phyloP scores from a whole-genome alignment of 495 filamentous ascomycete genomes.

The Penicillium fimorum region DNA sequence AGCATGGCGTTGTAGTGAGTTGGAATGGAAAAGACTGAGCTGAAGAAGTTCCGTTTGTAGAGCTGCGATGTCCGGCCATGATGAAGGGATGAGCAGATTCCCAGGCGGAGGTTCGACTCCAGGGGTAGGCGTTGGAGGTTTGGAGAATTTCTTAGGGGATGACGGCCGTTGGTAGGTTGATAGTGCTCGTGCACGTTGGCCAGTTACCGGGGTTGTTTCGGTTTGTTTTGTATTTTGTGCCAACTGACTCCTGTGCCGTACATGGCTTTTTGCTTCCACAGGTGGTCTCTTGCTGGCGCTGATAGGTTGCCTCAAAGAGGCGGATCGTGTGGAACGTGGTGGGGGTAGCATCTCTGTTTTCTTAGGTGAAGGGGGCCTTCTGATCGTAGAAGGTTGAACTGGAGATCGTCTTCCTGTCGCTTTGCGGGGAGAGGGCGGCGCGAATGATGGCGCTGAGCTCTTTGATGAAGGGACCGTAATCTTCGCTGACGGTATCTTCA shows the following conservation, averaged over 20 bases:
- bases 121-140: slow-evolving; percentile 50
- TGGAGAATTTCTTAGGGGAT: slow-evolving; percentile 62
- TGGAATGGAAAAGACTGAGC: slow-evolving; percentile 64
- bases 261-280: slow-evolving; percentile 27
- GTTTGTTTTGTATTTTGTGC: slow-evolving; percentile 19
- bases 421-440: slow-evolving; percentile 36
- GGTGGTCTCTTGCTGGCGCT: slow-evolving; percentile 15
- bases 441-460: slow-evolving; percentile 18
- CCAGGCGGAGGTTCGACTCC: slow-evolving; percentile 12
- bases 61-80: slow-evolving; percentile 57
- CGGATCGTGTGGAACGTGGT: slow-evolving; percentile 35
- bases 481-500: slow-evolving; percentile 22
- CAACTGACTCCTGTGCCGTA: slow-evolving; percentile 42
- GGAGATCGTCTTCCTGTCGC: slow-evolving; percentile 15
- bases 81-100: slow-evolving; percentile 32
- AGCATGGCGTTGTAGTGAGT: slow-evolving; percentile 29
- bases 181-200: slow-evolving; percentile 51
- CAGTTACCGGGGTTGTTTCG: slow-evolving; percentile 15
- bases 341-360: slow-evolving; percentile 43
- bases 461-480: slow-evolving; percentile 22
- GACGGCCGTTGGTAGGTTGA: slow-evolving; percentile 68
- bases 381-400: slow-evolving; percentile 13
- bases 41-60: slow-evolving; percentile 73
- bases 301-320: slow-evolving; percentile 43
- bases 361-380: slow-evolving; percentile 34